Evolutionary conservation across 1,284 basidiomycete genomes (phyloP), one percentile per base, ranked within the genome.

Genomic region (Rhodotorula glutinis): DNA sequence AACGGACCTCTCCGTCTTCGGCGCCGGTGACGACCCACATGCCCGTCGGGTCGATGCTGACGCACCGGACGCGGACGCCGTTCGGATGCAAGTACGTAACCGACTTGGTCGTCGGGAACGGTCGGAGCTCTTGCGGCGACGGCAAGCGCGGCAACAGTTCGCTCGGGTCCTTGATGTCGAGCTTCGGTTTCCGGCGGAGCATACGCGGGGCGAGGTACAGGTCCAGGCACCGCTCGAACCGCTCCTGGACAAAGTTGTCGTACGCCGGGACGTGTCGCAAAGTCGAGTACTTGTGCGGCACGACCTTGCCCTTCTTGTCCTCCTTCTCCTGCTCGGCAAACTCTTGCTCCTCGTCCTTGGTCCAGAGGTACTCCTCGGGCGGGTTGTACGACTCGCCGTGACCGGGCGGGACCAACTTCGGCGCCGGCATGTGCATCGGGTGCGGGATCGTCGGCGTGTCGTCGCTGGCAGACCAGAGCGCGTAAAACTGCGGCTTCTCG

Each of bases 361-460:
- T 89, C n/a, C 92, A 92, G 4, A 99, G 84, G 79, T 98, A 98
- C 81, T 99, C 96, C 75, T 88, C 91, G 5, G 96, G 96, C 30
- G 96, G 96, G 78, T 99, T 99, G 80, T 98, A 99, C 2, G 94
- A 98, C 80, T 98, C 94, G 46, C 88, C 86, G 73, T 98, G 90
- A 17, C 88, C 89, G 3, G 96, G 96, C 1, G 96, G 86, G 33
- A 87, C 84, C 7, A 88, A 85, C 80, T 98, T 97, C 5, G 96
- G 96, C 11, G 96, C 94, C 27, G 95, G 90, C 76, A 94, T 87
- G 78, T 84, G 82, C 83, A 85, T 85, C 19, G 82, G 80, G 40
- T 93, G 92, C 2, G 74, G 73, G n/a, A 65, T 66, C 25, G 69
- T 62, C 10, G 58, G 46, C 11, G 74, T 67, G 33, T 74, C 73